Evolutionary conservation across 371 early-diverging fungal genomes (phyloP), one percentile per base, ranked within the genome.

Genomic region (Choanephora cucurbitarum): DNA sequence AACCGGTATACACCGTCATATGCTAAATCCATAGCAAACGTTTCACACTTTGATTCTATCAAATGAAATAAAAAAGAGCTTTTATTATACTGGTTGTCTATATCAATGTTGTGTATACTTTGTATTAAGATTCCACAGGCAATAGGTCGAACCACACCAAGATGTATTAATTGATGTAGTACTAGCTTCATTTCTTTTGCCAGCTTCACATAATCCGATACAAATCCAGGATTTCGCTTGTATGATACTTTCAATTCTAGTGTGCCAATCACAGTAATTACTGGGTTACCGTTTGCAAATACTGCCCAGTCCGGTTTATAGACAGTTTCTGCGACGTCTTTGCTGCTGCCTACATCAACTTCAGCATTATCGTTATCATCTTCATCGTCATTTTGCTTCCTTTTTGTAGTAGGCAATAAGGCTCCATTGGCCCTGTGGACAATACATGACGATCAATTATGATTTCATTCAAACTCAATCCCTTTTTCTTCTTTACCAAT

Each of bases 161-260:
- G 44, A 57, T 57, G 34, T 33, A 50, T 57, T 44, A 57, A 34
- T 50, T 49, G 50, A 9, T 57, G 43, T 49, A 49, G 44, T 34
- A 57, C 49, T 47, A 52, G 28, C 33, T 52, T 59, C 59, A 59
- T 59, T 40, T 59, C 59, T 57, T 59, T 59, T 15, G 59, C 40
- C 23, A 59, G 32, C 48, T 59, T 52, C 0, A 59, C 53, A 47
- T 52, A 52, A 32, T 40, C 52, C 21, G 59, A 52, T 22, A 59
- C 41, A 32, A 9, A 48, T 5, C 59, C 46, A 45, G 52, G 47
- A 52, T 59, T 59, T 33, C 59, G 52, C 41, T 52, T 58, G 34
- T 58, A 45, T 32, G 39, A n/a, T 18, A 58, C 42, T 42, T 59
- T 52, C 1, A 48, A 44, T 48, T 59, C 59, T 15, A 59, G 28